phyloP scores from a whole-genome alignment of 2,329 filamentous ascomycete genomes.

The Pseudocercospora macadamiae region DNA sequence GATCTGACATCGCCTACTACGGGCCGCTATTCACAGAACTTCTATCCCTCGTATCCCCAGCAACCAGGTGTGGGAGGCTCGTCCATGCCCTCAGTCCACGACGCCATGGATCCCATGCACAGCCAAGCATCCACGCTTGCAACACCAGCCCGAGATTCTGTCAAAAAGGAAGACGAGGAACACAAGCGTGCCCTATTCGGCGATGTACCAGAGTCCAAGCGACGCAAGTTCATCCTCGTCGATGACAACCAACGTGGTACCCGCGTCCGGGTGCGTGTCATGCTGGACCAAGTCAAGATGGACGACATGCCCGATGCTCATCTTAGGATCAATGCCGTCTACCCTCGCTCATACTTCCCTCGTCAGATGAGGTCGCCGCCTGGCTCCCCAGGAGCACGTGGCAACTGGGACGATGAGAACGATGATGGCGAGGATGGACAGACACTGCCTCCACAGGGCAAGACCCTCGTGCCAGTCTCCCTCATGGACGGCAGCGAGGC shows the following conservation, averaged over 20 bases:
- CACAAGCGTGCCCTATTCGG: constrained; percentile 75
- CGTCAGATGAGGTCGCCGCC: constrained; percentile 89
- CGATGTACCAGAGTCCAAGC: constrained; percentile 84
- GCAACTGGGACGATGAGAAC: constrained; percentile 72
- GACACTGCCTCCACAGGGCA: constrained; percentile 40
- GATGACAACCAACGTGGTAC: constrained; percentile 82
- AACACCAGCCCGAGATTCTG: constrained; percentile 42
- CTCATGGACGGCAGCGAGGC: constrained; percentile 69
- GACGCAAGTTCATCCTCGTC: constrained; percentile 94
- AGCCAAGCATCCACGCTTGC: constrained; percentile 37
- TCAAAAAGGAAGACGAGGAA: constrained; percentile 55
- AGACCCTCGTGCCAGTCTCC: constrained; percentile 52
- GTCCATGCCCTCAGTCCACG: constrained; percentile 68
- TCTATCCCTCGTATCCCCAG: constrained; percentile 70
- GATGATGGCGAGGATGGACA: constrained; percentile 54
- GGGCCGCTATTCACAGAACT: constrained; percentile 73
- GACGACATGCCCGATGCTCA: constrained; percentile 96
- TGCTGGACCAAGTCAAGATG: constrained; percentile 90
- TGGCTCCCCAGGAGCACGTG: constrained; percentile 71
- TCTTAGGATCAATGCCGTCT: constrained; percentile 86
- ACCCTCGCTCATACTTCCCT: constrained; percentile 87
- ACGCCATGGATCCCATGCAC: constrained; percentile 54
- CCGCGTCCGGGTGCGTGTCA: constrained; percentile 85
- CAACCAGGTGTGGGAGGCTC: constrained; percentile 58
- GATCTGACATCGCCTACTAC: constrained; percentile 61